These are phyloP conservation scores for Saccharum hybrid DNA, from an alignment of 202 grass and related monocot species.

Conservation along the genomic window DNA sequence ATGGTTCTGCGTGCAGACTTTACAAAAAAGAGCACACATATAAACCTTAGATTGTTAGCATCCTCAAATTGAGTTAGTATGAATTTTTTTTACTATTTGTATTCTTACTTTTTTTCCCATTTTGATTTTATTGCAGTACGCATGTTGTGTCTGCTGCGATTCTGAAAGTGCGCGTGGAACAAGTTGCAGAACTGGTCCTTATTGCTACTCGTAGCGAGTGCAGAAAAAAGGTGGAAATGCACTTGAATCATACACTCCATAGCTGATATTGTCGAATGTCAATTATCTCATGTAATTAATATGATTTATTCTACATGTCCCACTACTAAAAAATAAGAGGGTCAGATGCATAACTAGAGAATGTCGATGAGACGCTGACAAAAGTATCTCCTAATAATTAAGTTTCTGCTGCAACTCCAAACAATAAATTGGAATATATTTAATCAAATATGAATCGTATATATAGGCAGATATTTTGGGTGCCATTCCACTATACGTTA, in stretches of 20 bases:
- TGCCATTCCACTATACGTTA: neutral
- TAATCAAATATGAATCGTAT: slow-evolving; percentile 12
- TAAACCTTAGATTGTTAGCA: neutral
- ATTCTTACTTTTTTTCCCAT: slow-evolving; percentile 4
- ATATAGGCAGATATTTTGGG: neutral
- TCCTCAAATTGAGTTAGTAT: neutral
- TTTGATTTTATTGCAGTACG: slow-evolving; percentile 56
- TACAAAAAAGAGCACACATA: neutral
- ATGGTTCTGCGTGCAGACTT: neutral
- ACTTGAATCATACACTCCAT: slow-evolving; percentile 26
- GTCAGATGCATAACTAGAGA: neutral
- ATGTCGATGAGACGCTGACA: neutral
- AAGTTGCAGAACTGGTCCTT: slow-evolving; percentile 78
- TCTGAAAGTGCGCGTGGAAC: slow-evolving; percentile 65
- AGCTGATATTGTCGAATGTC: neutral
- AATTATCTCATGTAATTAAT: neutral
- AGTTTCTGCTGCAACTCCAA: no score
- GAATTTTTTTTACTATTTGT: neutral
- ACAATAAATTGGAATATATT: slow-evolving; percentile 28
- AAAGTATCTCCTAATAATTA: neutral
- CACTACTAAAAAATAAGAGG: neutral
- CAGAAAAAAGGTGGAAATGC: slow-evolving; percentile 29
- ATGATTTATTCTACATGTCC: no score
- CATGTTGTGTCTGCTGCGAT: slow-evolving; percentile 73
- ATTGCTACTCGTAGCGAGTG: slow-evolving; percentile 53